These are phyloP conservation scores for Auricularia heimuer DNA, from an alignment of 768 basidiomycete species.

Conservation along the genomic window DNA sequence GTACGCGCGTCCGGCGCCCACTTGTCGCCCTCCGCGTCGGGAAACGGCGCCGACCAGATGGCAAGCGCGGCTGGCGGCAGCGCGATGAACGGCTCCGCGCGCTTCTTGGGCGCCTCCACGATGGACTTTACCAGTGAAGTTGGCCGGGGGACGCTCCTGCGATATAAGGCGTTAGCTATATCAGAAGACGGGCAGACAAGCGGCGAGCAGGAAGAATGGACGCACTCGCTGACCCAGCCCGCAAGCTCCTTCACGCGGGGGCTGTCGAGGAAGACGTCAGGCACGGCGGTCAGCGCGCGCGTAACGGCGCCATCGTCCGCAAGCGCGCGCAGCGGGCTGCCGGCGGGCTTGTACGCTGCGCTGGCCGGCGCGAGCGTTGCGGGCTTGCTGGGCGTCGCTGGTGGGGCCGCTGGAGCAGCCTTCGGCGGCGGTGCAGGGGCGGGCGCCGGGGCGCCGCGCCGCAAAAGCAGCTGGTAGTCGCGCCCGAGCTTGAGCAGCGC, in stretches of 20 bases:
- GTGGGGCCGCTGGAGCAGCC: constrained; percentile 8
- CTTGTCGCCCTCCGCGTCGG: constrained; percentile 40
- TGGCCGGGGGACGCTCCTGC: no score
- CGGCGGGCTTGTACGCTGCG: no score
- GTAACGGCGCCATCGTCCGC: constrained; percentile 42
- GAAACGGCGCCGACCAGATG: constrained; percentile 15
- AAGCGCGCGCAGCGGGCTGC: constrained; percentile 20
- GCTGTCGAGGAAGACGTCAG: constrained; percentile 32
- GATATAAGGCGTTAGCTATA: no score
- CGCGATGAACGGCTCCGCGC: neutral
- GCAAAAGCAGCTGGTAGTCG: constrained; percentile 59
- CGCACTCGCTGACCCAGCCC: neutral
- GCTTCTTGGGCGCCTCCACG: no score
- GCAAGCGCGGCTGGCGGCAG: constrained; percentile 17
- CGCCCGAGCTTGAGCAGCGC: constrained; percentile 50
- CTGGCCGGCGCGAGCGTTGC: no score
- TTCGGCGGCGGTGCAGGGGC: constrained; percentile 17
- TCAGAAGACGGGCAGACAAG: no score
- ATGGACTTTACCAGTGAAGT: neutral
- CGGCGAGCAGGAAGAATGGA: no score
- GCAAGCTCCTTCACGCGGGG: constrained; percentile 24
- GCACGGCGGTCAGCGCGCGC: constrained; percentile 33
- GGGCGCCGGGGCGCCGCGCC: constrained; percentile 23
- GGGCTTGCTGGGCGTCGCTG: no score
- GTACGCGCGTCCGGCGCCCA: constrained; percentile 52